Conservation (phyloP, 768 basidiomycete species). For the Russula dissimulans region DNA sequence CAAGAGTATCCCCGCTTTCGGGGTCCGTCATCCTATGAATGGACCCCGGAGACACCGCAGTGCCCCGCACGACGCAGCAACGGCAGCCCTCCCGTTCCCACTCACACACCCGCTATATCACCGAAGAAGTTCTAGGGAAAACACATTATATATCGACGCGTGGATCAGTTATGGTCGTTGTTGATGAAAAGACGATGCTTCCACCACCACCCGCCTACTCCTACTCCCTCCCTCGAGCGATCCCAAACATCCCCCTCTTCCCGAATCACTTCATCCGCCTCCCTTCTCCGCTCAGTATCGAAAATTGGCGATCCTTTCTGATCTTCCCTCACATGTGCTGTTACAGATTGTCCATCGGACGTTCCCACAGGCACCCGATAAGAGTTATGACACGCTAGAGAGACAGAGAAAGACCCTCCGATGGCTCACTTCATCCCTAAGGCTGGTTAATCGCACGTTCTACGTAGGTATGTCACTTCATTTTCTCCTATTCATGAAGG, state of each 20-base stretch:
- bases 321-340: slow-evolving; percentile 53
- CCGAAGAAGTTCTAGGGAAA: too few species aligned
- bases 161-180: slow-evolving; percentile 31
- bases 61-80: neutral
- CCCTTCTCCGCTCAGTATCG: neutral
- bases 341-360: slow-evolving; percentile 59
- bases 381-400: slow-evolving; percentile 34
- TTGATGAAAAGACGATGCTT: slow-evolving; percentile 7
- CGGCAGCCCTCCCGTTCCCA: too few species aligned
- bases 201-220: slow-evolving; percentile 13
- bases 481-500: neutral
- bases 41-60: slow-evolving; percentile 1
- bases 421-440: slow-evolving; percentile 56
- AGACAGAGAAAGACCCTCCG: slow-evolving; percentile 58
- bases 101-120: too few species aligned
- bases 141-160: neutral
- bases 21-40: slow-evolving; percentile 2
- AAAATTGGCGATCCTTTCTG: slow-evolving; percentile 22
- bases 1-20: neutral
- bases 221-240: neutral
- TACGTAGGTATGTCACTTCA: slow-evolving; percentile 46
- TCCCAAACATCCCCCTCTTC: neutral
- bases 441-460: slow-evolving; percentile 55
- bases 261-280: neutral
- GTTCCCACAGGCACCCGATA: slow-evolving; percentile 43